Conservation (phyloP, 2,329 filamentous ascomycete genomes). For the Periconia sp. region DNA sequence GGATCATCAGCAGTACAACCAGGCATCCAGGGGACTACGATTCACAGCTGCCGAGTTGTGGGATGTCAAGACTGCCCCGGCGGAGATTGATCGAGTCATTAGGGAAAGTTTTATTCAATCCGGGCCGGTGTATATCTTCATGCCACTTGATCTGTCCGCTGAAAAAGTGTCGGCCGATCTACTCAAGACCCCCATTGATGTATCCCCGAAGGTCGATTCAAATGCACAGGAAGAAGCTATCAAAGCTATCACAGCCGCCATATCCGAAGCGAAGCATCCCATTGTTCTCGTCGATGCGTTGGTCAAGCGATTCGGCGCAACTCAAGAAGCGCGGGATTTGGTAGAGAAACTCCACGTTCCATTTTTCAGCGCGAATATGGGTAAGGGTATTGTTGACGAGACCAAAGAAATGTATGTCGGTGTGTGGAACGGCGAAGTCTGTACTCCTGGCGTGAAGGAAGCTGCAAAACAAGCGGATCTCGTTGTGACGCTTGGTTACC, state of each 20-base stretch:
- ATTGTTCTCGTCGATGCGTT: constrained; percentile 49
- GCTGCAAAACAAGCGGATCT: constrained; percentile 46
- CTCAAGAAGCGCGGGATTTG: constrained; percentile 39
- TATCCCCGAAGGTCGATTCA: constrained; percentile 32
- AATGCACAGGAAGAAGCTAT: constrained; percentile 38
- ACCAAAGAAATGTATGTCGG: constrained; percentile 48
- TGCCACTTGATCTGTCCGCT: constrained; percentile 51
- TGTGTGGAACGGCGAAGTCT: constrained; percentile 49
- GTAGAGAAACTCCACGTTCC: constrained; percentile 45
- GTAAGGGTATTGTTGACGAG: constrained; percentile 52
- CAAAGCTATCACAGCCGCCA: constrained; percentile 37
- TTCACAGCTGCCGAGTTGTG: constrained; percentile 49
- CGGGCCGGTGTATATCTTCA: constrained; percentile 52
- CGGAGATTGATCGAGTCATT: constrained; percentile 53
- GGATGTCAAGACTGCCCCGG: constrained; percentile 47
- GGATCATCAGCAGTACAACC: constrained; percentile 51
- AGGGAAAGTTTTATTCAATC: constrained; percentile 51
- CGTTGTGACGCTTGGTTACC: constrained; percentile 46
- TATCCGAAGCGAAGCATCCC: constrained; percentile 45
- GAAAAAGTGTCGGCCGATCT: constrained; percentile 42
- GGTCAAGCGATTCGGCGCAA: constrained; percentile 46
- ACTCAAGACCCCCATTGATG: constrained; percentile 46
- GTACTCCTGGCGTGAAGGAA: constrained; percentile 44
- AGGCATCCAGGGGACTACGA: constrained; percentile 45
- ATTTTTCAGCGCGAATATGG: constrained; percentile 49